These are phyloP conservation scores for Citrus medica DNA, from an alignment of 345 rosid genomes.

Conservation along the genomic window DNA sequence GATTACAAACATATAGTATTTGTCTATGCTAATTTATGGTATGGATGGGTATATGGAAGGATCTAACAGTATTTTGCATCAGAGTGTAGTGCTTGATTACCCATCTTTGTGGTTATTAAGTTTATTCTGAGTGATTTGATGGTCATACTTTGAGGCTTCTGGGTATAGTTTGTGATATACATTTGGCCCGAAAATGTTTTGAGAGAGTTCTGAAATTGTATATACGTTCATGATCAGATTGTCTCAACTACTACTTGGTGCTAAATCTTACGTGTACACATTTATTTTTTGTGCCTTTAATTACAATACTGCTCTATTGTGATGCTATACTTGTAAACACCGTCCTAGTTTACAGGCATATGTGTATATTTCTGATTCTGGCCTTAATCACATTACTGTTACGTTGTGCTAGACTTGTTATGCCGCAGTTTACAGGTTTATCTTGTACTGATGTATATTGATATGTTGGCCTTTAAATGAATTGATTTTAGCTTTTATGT, in stretches of 20 bases:
- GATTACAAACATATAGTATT: neutral
- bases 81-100: neutral
- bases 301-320: neutral
- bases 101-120: neutral
- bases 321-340: neutral
- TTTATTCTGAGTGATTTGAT: neutral
- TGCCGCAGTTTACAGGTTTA: conserved; percentile 11
- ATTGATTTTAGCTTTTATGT: conserved; percentile 30
- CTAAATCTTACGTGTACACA: neutral
- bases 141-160: neutral
- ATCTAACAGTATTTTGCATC: neutral
- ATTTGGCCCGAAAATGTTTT: neutral
- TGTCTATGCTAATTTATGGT: neutral
- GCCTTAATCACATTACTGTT: conserved; percentile 5
- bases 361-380: neutral
- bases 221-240: neutral
- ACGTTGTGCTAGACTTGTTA: neutral
- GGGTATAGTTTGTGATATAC: neutral
- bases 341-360: neutral
- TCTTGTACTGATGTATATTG: neutral
- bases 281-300: neutral
- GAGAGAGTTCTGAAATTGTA: neutral
- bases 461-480: conserved; percentile 9
- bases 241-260: neutral
- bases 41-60: neutral